Evolutionary conservation across 495 filamentous ascomycete genomes (phyloP), one percentile per base, ranked within the genome.

Genomic region (Tuber umbilicatum): DNA sequence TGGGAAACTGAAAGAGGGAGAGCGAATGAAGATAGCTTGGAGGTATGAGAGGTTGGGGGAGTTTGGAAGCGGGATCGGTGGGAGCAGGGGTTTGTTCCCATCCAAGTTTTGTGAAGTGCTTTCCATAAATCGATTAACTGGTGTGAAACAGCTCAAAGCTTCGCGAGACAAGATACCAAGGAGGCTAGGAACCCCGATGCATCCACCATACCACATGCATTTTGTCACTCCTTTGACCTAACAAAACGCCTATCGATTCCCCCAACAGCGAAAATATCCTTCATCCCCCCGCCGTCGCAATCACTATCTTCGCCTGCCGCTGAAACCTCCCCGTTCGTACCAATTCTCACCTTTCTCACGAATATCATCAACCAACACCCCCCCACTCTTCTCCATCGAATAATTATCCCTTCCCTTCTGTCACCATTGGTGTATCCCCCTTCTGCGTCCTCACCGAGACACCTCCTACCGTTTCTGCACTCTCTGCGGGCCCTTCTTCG

Each of bases 1-100:
- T 75, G 83, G 68, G 83, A 82, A 76, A 73, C 38, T 76, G 41
- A 75, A 75, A 41, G 78, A 80, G 19, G 86, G 87, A 42, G 93
- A 96, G 73, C 91, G 89, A 83, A 99, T 99, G 95, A 97, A 97
- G 85, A 99, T 99, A 83, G 95, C 95, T 16, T 99, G 95, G 95
- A 86, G 95, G 83, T 99, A 99, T 84, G 94, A 97, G 83, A 88
- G 90, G 31, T 83, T 97, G 76, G 91, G 93, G 37, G 89, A 91
- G 73, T 87, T 89, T 84, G 85, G 89, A 39, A 72, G 86, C 86
- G 60, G 86, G 86, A 68, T 85, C 86, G 77, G 87, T 87, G 87
- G 90, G 86, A 82, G 77, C 74, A 69, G 81, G 40, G 80, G 76
- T 79, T 55, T 71, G 75, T 77, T 47, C 21, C n/a, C 12, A 60